These are phyloP conservation scores for Penicillium goetzii DNA, from an alignment of 495 filamentous ascomycete genomes.

Conservation along the genomic window DNA sequence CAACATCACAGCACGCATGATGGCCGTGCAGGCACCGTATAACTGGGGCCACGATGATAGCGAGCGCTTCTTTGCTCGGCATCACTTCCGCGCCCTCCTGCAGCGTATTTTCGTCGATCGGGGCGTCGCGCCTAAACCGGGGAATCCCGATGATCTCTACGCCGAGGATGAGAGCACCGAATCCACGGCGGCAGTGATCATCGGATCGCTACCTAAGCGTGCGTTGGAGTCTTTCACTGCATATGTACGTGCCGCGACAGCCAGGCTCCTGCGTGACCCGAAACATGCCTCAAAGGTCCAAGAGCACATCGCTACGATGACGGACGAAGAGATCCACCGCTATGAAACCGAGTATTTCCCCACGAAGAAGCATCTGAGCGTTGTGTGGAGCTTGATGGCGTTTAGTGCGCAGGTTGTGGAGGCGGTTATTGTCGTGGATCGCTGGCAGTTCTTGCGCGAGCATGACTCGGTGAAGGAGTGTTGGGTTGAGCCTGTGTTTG, in stretches of 20 bases:
- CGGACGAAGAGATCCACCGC: constrained; percentile 69
- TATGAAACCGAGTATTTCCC: constrained; percentile 67
- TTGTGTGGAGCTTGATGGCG: constrained; percentile 93
- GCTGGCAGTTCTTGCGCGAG: constrained; percentile 87
- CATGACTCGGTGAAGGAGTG: constrained; percentile 65
- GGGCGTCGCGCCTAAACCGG: constrained; percentile 68
- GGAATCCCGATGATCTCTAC: constrained; percentile 38
- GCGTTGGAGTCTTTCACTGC: constrained; percentile 76
- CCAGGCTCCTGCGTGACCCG: constrained; percentile 66
- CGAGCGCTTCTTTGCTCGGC: constrained; percentile 85
- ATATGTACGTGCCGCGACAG: constrained; percentile 79
- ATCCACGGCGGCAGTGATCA: constrained; percentile 59
- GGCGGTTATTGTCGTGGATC: constrained; percentile 85
- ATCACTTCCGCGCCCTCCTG: constrained; percentile 89
- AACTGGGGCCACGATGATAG: constrained; percentile 87
- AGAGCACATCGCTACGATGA: constrained; percentile 63
- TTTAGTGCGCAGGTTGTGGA: constrained; percentile 89
- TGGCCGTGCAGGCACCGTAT: constrained; percentile 91
- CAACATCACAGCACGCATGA: constrained; percentile 95
- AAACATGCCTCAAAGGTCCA: constrained; percentile 59
- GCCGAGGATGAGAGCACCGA: constrained; percentile 19
- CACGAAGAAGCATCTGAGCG: constrained; percentile 80
- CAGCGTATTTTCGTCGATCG: constrained; percentile 88
- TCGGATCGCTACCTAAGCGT: constrained; percentile 80
- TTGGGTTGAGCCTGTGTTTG: constrained; percentile 94